Evolutionary conservation across 202 grass and related monocot species (phyloP).

Genomic region (Zoysia matrella): DNA sequence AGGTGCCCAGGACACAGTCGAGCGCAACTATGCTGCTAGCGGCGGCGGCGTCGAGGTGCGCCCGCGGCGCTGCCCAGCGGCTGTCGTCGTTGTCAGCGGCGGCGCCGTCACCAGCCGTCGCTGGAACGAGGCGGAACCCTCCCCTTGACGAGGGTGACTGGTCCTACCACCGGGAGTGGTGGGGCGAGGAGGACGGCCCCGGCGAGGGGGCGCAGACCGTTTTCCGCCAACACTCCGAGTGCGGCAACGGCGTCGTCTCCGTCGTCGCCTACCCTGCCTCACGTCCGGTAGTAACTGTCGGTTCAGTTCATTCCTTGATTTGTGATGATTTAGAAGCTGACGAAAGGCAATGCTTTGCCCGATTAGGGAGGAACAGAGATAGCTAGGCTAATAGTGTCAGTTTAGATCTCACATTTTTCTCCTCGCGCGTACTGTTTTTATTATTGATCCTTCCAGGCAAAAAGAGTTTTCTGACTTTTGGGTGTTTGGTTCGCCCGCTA

Average conservation of each 20-base stretch:
- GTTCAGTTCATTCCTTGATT: neutral
- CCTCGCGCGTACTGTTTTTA: neutral
- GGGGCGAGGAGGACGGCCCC: conserved; percentile 65
- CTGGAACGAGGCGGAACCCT: conserved; percentile 4
- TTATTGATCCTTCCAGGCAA: neutral
- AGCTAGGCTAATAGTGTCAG: neutral
- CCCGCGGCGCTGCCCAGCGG: conserved; percentile 44
- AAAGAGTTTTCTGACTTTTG: neutral
- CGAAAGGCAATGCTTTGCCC: neutral
- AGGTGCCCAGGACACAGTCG: neutral
- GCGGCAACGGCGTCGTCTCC: conserved; percentile 85
- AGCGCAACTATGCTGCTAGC: conserved; percentile 43
- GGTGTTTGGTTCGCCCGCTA: neutral
- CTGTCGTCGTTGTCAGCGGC: conserved; percentile 43
- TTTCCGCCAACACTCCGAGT: conserved; percentile 62
- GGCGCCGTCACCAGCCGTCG: conserved; percentile 15
- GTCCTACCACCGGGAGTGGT: conserved; percentile 76
- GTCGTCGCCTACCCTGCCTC: conserved; percentile 77
- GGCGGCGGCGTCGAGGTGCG: conserved; percentile 37
- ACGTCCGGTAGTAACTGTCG: conserved; percentile 42
- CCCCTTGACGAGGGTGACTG: conserved; percentile 71
- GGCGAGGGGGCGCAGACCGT: conserved; percentile 56
- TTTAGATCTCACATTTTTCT: neutral
- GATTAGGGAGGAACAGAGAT: neutral
- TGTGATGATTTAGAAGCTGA: conserved; percentile 6